Percentiles rank a stretch among this genome's conserved stretches.
Evolutionary conservation across 78 protist species (phyloP).

Genomic region (Polysphondylium violaceum): DNA sequence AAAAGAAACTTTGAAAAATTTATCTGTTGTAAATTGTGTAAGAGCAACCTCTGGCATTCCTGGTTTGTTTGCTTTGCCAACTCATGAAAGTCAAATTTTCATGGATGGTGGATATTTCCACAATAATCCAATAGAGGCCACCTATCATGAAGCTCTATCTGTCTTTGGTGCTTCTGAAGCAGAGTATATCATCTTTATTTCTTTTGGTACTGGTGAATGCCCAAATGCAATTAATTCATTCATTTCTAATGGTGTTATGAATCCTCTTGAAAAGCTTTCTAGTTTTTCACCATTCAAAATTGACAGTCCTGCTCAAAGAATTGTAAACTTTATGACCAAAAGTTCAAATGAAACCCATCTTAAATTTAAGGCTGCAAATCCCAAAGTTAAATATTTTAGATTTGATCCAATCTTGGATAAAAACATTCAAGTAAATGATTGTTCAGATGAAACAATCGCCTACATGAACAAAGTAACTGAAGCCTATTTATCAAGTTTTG

Average conservation of each 20-base stretch:
- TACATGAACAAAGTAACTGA: background rate
- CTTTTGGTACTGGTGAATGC: slow-evolving; percentile 41
- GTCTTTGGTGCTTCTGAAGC: background rate
- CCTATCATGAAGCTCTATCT: slow-evolving; percentile 12
- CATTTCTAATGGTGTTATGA: background rate
- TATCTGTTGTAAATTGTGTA: background rate
- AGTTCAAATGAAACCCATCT: slow-evolving; percentile 1
- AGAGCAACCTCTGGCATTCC: slow-evolving; percentile 38
- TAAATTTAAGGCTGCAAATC: background rate
- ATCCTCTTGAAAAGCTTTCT: background rate
- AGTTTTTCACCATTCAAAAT: background rate
- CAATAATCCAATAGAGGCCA: slow-evolving; percentile 15
- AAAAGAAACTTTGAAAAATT: background rate
- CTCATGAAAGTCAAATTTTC: background rate
- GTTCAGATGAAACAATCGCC: slow-evolving; percentile 6
- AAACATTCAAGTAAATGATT: slow-evolving; percentile 8
- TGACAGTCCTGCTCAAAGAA: slow-evolving; percentile 1
- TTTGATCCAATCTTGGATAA: background rate
- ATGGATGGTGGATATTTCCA: slow-evolving; percentile 27
- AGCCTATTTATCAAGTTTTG: no score
- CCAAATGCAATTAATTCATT: no score
- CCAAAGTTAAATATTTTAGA: slow-evolving; percentile 13
- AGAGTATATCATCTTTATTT: background rate
- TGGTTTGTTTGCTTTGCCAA: background rate
- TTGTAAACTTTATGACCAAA: background rate